phyloP scores from a whole-genome alignment of 129 eudicot genomes.

The Lactuca sativa region DNA sequence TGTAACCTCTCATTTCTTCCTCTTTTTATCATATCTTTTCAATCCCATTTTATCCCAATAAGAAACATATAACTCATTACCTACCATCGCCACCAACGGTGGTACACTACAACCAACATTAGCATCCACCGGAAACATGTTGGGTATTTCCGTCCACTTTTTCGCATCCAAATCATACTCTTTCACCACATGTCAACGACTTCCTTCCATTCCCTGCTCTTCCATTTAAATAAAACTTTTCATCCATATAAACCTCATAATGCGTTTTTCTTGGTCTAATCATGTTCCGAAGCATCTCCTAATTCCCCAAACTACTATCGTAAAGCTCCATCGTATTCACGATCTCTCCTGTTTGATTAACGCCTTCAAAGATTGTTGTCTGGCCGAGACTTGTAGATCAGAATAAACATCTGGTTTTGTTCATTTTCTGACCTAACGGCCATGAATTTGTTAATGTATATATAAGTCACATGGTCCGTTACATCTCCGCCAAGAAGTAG shows the following conservation, averaged over 20 bases:
- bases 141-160: slow-evolving; percentile 56
- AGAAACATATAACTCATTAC: slow-evolving; percentile 61
- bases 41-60: slow-evolving; percentile 56
- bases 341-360: slow-evolving; percentile 39
- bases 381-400: slow-evolving; percentile 72
- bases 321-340: slow-evolving; percentile 49
- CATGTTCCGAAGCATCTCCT: slow-evolving; percentile 53
- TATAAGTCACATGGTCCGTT: slow-evolving; percentile 34
- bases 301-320: slow-evolving; percentile 44
- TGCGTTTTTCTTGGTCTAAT: slow-evolving; percentile 52
- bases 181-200: slow-evolving; percentile 59
- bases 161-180: slow-evolving; percentile 46
- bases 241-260: slow-evolving; percentile 61
- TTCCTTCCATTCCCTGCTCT: slow-evolving; percentile 40
- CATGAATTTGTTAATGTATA: slow-evolving; percentile 55
- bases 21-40: slow-evolving; percentile 49
- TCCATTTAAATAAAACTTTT: slow-evolving; percentile 64
- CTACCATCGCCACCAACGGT: slow-evolving; percentile 68
- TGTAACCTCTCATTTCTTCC: slow-evolving; percentile 39
- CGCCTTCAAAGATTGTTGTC: slow-evolving; percentile 59
- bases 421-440: slow-evolving; percentile 47
- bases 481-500: slow-evolving; percentile 50
- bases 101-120: slow-evolving; percentile 43
- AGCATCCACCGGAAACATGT: slow-evolving; percentile 46
- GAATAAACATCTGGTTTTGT: slow-evolving; percentile 54